These are phyloP conservation scores for Phaffomyces antillensis DNA, from an alignment of 805 yeast species.

Conservation along the genomic window DNA sequence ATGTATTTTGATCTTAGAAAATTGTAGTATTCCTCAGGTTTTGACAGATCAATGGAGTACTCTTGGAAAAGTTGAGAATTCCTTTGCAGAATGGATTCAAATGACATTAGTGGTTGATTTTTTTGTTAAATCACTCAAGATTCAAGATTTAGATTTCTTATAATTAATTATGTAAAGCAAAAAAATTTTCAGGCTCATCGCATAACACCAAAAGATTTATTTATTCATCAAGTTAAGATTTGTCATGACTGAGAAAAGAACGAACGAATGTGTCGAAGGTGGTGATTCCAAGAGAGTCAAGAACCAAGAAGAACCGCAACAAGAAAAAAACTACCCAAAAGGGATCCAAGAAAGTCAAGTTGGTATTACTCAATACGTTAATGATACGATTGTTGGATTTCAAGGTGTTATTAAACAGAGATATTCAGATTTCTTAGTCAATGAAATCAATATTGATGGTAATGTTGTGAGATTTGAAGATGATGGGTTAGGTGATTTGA, in stretches of 20 bases:
- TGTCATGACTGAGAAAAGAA: background rate
- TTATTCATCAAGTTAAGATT: too few species aligned
- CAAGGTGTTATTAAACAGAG: constrained; percentile 78
- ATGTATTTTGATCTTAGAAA: background rate
- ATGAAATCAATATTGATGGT: constrained; percentile 69
- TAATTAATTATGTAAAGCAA: too few species aligned
- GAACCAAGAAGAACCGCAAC: background rate
- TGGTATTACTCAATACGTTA: constrained; percentile 73
- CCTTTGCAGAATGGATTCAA: background rate
- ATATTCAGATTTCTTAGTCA: constrained; percentile 89
- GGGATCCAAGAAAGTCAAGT: constrained; percentile 73
- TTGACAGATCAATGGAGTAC: background rate
- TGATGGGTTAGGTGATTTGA: constrained; percentile 54
- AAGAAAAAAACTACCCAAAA: constrained; percentile 1
- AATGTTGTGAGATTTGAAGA: constrained; percentile 70
- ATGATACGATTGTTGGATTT: constrained; percentile 53
- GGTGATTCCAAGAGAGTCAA: background rate
- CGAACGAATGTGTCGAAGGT: background rate
- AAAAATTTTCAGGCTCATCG: background rate
- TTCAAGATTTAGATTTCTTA: too few species aligned
- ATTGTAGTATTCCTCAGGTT: background rate
- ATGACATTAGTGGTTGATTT: background rate
- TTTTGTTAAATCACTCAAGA: background rate
- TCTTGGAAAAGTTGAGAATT: background rate
- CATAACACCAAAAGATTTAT: background rate